A percentile compares a stretch with the other conserved stretches of the same genome.
Conservation (phyloP, 306 rosid genomes). For the Erythrophleum fordii region DNA sequence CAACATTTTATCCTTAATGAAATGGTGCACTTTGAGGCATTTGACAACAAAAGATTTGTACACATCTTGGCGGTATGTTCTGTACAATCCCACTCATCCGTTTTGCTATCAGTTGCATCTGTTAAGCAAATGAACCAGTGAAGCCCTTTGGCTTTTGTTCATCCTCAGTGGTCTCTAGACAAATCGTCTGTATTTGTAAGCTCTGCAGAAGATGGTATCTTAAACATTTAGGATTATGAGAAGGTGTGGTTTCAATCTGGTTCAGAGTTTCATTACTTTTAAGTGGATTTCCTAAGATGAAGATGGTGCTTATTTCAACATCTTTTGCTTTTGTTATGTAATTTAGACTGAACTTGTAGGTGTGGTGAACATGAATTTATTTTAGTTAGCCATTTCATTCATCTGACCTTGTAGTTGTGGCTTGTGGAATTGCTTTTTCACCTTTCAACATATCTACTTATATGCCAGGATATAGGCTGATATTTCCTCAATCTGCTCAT, state of each 20-base stretch:
- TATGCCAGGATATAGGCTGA: neutral
- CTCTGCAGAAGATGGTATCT: slow-evolving; percentile 97
- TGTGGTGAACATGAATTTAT: neutral
- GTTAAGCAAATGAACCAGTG: too few species aligned
- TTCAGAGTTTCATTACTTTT: slow-evolving; percentile 25
- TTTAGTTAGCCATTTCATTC: neutral
- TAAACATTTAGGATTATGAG: slow-evolving; percentile 95
- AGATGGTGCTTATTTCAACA: slow-evolving; percentile 2
- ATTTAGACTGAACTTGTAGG: slow-evolving; percentile 76
- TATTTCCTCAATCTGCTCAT: neutral
- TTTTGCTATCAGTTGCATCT: too few species aligned
- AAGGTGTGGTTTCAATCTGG: slow-evolving; percentile 58
- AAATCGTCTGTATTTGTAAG: slow-evolving; percentile 97
- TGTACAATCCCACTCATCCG: too few species aligned
- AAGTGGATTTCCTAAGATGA: neutral
- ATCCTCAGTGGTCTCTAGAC: slow-evolving; percentile 99
- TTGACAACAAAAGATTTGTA: too few species aligned
- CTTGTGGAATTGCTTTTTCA: neutral
- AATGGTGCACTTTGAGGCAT: too few species aligned
- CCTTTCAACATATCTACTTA: slow-evolving; percentile 4
- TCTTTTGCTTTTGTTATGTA: slow-evolving; percentile 22
- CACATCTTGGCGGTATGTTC: too few species aligned
- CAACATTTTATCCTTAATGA: too few species aligned
- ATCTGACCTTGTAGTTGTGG: neutral
- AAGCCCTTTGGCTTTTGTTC: too few species aligned